Conservation (phyloP, 169 alveolate species). For the Toxoplasma gondii region DNA sequence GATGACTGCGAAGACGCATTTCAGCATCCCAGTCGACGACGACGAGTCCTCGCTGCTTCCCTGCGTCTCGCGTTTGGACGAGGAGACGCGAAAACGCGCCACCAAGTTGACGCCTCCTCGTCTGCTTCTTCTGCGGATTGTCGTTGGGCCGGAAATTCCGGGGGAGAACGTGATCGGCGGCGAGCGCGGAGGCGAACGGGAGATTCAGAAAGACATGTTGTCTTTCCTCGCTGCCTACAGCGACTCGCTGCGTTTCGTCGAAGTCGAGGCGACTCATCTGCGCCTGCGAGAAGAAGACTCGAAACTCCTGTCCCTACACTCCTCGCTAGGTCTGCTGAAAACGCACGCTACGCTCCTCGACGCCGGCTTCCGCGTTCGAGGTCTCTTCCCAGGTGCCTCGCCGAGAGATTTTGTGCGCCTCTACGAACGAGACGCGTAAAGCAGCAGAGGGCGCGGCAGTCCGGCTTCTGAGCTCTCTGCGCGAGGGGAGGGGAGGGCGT, state of each 20-base stretch:
- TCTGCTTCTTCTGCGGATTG: background rate
- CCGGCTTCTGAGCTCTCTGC: no score
- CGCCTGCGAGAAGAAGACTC: background rate
- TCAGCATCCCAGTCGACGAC: no score
- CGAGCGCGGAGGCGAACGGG: background rate
- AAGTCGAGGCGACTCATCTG: background rate
- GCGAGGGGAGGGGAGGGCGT: no score
- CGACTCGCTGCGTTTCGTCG: background rate
- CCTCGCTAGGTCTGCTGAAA: background rate
- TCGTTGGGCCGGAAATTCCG: background rate
- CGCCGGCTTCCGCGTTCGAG: background rate
- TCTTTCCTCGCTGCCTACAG: background rate
- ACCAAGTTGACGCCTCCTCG: background rate
- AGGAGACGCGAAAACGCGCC: background rate
- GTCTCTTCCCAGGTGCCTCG: background rate
- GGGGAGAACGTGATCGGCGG: background rate
- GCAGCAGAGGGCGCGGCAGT: background rate
- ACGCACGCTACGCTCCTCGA: background rate
- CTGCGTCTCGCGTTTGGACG: background rate
- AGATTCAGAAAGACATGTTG: background rate
- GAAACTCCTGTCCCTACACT: background rate
- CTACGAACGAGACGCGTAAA: background rate
- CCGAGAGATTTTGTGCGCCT: background rate
- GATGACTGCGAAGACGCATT: no score
- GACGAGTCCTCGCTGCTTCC: no score